Percentiles rank a stretch among this genome's conserved stretches.
Evolutionary conservation across 2,329 filamentous ascomycete genomes (phyloP).

Genomic region (Penicillium janthinellum): DNA sequence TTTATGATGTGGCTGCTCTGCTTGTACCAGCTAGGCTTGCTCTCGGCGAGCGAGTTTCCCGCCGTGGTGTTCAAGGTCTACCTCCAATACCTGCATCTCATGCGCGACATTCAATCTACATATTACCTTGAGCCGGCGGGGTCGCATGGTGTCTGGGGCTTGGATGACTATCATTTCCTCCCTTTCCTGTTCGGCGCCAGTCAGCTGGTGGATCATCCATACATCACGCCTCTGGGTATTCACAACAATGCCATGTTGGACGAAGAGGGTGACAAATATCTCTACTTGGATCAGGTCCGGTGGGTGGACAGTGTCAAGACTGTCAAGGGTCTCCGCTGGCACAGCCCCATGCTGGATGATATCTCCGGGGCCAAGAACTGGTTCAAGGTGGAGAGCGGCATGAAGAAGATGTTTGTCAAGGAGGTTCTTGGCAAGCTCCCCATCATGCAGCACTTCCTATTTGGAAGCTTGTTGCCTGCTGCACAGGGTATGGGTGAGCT

Average conservation of each 20-base stretch:
- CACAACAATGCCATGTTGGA: conserved; percentile 87
- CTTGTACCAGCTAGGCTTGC: conserved; percentile 73
- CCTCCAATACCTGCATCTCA: conserved; percentile 76
- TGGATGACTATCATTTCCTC: conserved; percentile 96
- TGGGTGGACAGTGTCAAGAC: conserved; percentile 98
- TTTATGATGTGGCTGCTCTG: conserved; percentile 97
- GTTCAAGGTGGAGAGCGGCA: conserved; percentile 89
- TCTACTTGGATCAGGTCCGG: conserved; percentile 89
- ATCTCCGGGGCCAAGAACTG: conserved; percentile 89
- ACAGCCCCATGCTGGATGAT: conserved; percentile 97
- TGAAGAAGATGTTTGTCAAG: conserved; percentile 94
- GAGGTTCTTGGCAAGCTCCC: conserved; percentile 92
- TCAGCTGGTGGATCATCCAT: conserved; percentile 82
- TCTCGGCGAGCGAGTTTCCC: conserved; percentile 69
- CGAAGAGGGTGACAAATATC: conserved; percentile 77
- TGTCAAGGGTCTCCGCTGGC: conserved; percentile 91
- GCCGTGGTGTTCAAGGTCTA: conserved; percentile 77
- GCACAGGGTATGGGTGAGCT: conserved; percentile 70
- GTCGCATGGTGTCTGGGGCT: conserved; percentile 95
- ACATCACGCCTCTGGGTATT: conserved; percentile 75
- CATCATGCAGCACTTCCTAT: conserved; percentile 98
- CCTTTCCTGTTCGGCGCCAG: conserved; percentile 94
- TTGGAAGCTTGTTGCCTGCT: conserved; percentile 81
- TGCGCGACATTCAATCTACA: conserved; percentile 83
- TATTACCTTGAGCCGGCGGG: conserved; percentile 98